These are phyloP conservation scores for Eucalyptus polybractea DNA, from an alignment of 345 rosid genomes.

Conservation along the genomic window DNA sequence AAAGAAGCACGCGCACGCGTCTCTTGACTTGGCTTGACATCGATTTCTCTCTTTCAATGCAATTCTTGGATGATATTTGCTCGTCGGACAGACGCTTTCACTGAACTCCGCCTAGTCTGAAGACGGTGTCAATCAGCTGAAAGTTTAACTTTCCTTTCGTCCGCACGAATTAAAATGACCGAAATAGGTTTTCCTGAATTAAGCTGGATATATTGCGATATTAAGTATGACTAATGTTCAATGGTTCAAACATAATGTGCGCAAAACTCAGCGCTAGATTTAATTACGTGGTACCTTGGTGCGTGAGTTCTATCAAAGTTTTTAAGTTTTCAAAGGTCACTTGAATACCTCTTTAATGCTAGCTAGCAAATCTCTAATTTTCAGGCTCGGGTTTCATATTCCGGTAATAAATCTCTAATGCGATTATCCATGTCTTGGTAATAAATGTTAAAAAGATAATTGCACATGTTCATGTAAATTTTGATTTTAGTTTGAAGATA, in stretches of 20 bases:
- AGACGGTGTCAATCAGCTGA: background rate
- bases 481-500: background rate
- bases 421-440: background rate
- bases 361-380: background rate
- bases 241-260: background rate
- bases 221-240: background rate
- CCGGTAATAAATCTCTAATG: background rate
- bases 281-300: background rate
- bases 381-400: background rate
- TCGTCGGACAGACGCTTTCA: background rate
- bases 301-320: background rate
- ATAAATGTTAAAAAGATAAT: background rate
- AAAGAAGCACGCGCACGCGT: background rate
- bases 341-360: background rate
- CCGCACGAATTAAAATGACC: background rate
- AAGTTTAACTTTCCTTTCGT: background rate
- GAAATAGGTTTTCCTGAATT: background rate
- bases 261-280: background rate
- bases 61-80: background rate
- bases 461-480: background rate
- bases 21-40: background rate
- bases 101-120: background rate
- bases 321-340: background rate
- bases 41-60: background rate
- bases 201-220: background rate